Conservation (phyloP, 75 land plant genomes). For the Cryptomeria japonica region DNA sequence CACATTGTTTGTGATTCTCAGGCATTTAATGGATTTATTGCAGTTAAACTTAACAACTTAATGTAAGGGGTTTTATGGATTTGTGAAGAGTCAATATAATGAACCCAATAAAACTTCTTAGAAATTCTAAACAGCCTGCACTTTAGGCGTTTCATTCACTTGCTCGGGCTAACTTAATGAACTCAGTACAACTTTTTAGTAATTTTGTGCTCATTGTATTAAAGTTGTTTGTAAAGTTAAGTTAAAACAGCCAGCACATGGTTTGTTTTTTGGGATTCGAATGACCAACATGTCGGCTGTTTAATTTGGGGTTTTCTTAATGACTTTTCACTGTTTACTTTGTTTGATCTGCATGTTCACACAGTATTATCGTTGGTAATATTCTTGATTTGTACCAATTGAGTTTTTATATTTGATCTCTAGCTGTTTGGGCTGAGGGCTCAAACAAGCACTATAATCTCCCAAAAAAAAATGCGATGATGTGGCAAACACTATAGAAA, state of each 20-base stretch:
- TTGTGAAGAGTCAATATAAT: too few species aligned
- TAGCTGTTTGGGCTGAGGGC: not conserved
- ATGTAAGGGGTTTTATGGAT: too few species aligned
- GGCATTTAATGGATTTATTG: too few species aligned
- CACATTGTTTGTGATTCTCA: too few species aligned
- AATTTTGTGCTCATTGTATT: not conserved
- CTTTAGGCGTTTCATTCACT: not conserved
- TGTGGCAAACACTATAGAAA: too few species aligned
- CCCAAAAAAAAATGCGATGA: too few species aligned
- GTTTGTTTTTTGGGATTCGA: too few species aligned
- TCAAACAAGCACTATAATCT: not conserved
- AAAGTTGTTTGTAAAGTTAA: too few species aligned
- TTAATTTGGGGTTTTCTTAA: not conserved
- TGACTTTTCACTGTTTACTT: not conserved
- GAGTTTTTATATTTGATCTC: not conserved
- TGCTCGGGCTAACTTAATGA: not conserved
- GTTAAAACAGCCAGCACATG: too few species aligned
- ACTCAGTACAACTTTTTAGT: not conserved
- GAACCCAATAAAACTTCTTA: too few species aligned
- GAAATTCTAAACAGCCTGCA: not conserved
- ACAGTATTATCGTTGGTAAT: not conserved
- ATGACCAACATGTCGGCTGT: not conserved
- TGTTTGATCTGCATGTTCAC: not conserved
- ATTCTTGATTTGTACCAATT: too few species aligned
- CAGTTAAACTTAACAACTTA: too few species aligned